Evolutionary conservation across 1,284 basidiomycete genomes (phyloP).

Genomic region (Melampsora larici-populina): DNA sequence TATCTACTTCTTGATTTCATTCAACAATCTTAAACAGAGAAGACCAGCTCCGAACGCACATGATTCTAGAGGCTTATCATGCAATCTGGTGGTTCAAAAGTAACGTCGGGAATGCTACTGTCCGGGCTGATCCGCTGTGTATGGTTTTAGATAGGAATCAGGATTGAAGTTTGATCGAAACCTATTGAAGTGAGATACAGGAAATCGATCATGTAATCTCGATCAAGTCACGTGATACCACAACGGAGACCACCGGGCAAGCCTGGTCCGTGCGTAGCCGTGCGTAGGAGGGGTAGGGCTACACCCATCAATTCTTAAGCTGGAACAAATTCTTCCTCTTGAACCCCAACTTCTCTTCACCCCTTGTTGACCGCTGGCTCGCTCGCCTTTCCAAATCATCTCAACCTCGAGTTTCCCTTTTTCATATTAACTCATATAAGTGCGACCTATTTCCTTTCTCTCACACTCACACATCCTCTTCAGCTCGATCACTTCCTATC

Average conservation of each 20-base stretch:
- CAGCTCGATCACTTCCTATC: not conserved
- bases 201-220: not conserved
- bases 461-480: not conserved
- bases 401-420: not conserved
- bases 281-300: no score
- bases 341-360: not conserved
- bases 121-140: no score
- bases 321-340: not conserved
- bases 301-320: not conserved
- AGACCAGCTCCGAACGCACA: no score
- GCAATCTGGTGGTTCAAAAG: no score
- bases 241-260: not conserved
- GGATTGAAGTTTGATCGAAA: not conserved
- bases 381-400: not conserved
- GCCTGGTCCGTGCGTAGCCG: constrained; percentile 6
- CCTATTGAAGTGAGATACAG: constrained; percentile 13
- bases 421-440: not conserved
- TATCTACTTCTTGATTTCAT: no score
- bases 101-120: no score
- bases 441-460: not conserved
- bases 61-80: no score
- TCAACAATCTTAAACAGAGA: no score
- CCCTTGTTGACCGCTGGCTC: not conserved
- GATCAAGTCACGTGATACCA: not conserved
- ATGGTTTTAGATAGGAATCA: no score